Base-by-base conservation (phyloP, 1,139 yeast species). In the Zygosaccharomyces sapae region DNA sequence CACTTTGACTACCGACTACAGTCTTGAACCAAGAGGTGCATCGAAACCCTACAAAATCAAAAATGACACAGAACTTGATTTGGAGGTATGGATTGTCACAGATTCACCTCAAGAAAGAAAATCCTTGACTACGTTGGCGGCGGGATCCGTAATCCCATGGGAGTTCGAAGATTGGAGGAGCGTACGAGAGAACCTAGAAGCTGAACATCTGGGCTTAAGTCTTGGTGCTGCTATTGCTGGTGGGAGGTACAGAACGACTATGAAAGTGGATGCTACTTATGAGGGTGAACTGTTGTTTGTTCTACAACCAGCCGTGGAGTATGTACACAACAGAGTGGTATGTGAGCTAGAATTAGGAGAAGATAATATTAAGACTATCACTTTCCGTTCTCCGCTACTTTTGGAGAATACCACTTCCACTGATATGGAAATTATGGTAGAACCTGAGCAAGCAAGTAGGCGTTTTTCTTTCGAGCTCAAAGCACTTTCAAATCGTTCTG, bases 91-190 rank as follows among this genome's bases (percentile, higher is more conserved):
- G 97, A 74, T 79, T 16, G 84, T 84, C 47, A 61, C 68, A 4
- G 63, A 60, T 5, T 59, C 59, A 16, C 56, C 60, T 2, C 62
- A 63, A 5, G 56, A 59, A 41, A 54, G 59, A 38, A 61, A 57
- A n/a, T 61, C 58, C 22, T 48, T 66, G 34, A 70, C 74, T 0
- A 49, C 62, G 0, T 65, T 89, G 20, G 70, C 70, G 41, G 75
- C 81, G 38, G 76, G 78, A 3, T 77, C 76, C 4, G 69, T 69
- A 5, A 67, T 79, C 8, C 85, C 90, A 0, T 94, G 97, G 97
- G 82, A 92, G 38, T 94, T 94, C 70, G 95, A 90, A 60, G 96
- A 92, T 61, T 92, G 97, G 97, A 76, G 86, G 53, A 76, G 76
- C 30, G 79, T 89, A 18, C 81, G 98, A 65, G 96, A 92, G 60